Base-by-base conservation (phyloP, 1,284 basidiomycete species). In the Cutaneotrichosporon cutaneum region DNA sequence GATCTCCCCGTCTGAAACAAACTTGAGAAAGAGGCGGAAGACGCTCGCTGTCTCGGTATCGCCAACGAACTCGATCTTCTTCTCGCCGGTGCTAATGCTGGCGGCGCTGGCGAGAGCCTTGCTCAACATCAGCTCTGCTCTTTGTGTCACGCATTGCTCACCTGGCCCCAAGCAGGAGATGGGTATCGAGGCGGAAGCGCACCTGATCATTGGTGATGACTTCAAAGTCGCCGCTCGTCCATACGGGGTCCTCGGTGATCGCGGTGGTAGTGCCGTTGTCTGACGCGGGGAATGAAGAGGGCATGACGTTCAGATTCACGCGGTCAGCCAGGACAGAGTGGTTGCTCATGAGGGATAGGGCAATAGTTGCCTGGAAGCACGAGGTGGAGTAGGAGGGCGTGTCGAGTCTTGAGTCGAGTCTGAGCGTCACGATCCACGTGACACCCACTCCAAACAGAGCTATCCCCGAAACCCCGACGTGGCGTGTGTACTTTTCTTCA, bases 191-290 rank as follows among this genome's bases (percentile, higher is more conserved):
- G 7, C 54, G n/a, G 57, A 63, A 66, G 7, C 54, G 39, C 27
- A 63, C 60, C 1, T 57, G 10, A 44, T 66, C 65, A 1, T 32
- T 21, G 14, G 57, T 54, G 32, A 61, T 32, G 32, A 66, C 51
- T 54, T 54, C 51, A 22, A 61, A 59, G 50, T 63, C 59, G 42
- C 60, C 62, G 9, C 35, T 48, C 4, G 48, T 59, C 61, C 61
- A 62, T 16, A 22, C 33, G 2, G 47, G 8, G 60, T 62, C 30
- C 4, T 30, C 30, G 4, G 30, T 30, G 30, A 30, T 9, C 5
- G 30, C 4, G 30, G 30, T 5, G 4, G 30, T 9, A 30, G 30
- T 5, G 30, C 30, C 30, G 4, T 9, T 30, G 30, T 30, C 30
- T 5, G 30, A 30, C 30, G 30, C 30, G 30, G 5, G 9, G 30